Evolutionary conservation across 2,329 filamentous ascomycete genomes (phyloP).

Genomic region (Aspergillus candidus): DNA sequence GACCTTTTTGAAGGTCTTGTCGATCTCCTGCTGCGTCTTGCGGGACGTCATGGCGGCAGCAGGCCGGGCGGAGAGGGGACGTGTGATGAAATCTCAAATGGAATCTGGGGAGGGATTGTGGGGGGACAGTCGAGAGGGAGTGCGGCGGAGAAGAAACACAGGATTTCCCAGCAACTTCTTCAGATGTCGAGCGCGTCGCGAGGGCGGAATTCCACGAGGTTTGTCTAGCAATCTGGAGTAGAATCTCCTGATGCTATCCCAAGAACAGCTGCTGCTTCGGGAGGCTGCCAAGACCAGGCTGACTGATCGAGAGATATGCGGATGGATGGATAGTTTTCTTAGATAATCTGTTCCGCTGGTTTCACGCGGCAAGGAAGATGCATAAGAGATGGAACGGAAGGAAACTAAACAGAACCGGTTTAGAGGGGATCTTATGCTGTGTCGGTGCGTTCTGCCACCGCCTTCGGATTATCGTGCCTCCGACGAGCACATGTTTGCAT

Average conservation of each 20-base stretch:
- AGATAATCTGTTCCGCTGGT: too few species aligned
- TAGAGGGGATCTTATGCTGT: too few species aligned
- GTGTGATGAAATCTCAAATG: slow-evolving; percentile 14
- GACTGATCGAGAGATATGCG: neutral
- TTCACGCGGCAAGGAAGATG: too few species aligned
- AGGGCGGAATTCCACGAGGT: neutral
- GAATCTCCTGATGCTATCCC: slow-evolving; percentile 2
- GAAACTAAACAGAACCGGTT: too few species aligned
- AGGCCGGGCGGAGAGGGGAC: slow-evolving; percentile 19
- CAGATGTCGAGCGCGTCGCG: too few species aligned
- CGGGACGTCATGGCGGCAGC: slow-evolving; percentile 70
- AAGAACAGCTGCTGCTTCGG: neutral
- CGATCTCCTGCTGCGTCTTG: slow-evolving; percentile 96
- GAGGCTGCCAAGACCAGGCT: slow-evolving; percentile 2
- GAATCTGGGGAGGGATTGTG: slow-evolving; percentile 10
- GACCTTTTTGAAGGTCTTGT: slow-evolving; percentile 99
- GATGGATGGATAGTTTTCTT: too few species aligned
- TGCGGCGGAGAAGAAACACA: neutral
- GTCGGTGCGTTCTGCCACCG: too few species aligned
- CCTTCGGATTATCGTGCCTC: too few species aligned
- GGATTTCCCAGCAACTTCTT: neutral
- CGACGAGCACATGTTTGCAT: too few species aligned
- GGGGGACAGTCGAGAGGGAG: slow-evolving; percentile 3
- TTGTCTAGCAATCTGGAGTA: neutral
- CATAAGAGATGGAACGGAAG: too few species aligned